phyloP scores from a whole-genome alignment of 495 filamentous ascomycete species.

The Trichoderma parareesei region DNA sequence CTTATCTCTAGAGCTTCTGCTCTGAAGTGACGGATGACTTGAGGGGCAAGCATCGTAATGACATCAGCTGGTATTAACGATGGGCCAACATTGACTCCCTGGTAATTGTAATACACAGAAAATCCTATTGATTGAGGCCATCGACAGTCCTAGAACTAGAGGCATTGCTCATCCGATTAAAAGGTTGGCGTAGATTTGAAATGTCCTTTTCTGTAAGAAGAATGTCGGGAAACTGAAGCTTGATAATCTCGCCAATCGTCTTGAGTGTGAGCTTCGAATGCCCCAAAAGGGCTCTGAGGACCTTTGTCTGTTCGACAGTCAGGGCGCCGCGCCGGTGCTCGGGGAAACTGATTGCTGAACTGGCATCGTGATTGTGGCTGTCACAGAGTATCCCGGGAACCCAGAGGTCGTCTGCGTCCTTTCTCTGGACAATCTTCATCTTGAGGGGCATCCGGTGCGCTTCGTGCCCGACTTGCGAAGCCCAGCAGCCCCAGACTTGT shows the following conservation, averaged over 20 bases:
- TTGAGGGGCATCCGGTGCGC: not conserved
- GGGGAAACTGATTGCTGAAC: not conserved
- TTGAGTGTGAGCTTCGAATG: not conserved
- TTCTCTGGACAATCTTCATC: not conserved
- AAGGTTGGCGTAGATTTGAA: not conserved
- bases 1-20: too few species aligned
- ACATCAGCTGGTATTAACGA: too few species aligned
- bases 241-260: not conserved
- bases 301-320: not conserved
- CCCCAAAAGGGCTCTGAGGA: not conserved
- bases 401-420: not conserved
- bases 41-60: too few species aligned
- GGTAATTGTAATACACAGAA: too few species aligned
- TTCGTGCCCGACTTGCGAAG: not conserved
- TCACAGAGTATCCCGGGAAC: not conserved
- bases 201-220: constrained; percentile 1
- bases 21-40: too few species aligned
- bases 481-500: not conserved
- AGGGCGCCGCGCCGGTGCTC: not conserved
- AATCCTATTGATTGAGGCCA: too few species aligned
- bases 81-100: too few species aligned
- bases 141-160: too few species aligned
- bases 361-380: not conserved
- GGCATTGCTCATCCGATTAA: too few species aligned
- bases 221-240: not conserved